Conservation (phyloP, 352 stramenopile species). For the Globisporangium canariense region DNA sequence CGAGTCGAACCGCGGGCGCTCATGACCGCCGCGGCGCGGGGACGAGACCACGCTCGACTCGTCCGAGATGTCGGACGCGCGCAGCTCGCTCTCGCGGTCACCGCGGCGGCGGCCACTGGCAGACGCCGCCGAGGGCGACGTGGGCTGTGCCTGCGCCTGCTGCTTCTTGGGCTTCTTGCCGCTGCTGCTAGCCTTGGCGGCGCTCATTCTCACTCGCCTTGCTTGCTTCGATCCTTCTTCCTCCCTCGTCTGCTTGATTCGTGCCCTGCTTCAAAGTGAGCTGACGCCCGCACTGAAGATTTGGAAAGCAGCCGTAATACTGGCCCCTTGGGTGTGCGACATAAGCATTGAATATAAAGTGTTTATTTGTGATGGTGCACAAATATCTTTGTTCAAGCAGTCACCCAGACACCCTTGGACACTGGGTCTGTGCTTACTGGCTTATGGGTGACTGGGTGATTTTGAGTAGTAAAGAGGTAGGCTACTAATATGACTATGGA, state of each 20-base stretch:
- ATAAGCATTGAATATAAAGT: too few species aligned
- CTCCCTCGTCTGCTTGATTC: too few species aligned
- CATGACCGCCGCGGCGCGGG: slow-evolving; percentile 31
- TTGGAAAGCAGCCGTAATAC: background rate
- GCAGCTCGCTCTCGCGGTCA: slow-evolving; percentile 4
- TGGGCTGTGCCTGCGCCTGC: background rate
- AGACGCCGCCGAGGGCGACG: slow-evolving; percentile 12
- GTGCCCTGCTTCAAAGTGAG: slow-evolving; percentile 1
- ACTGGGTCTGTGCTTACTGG: too few species aligned
- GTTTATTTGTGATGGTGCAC: too few species aligned
- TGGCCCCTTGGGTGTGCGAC: too few species aligned
- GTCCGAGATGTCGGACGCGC: slow-evolving; percentile 35
- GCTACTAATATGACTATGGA: too few species aligned
- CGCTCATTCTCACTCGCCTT: slow-evolving; percentile 8
- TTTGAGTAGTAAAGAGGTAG: too few species aligned
- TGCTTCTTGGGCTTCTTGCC: background rate
- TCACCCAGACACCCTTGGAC: too few species aligned
- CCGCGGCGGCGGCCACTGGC: background rate
- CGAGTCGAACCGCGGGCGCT: slow-evolving; percentile 78
- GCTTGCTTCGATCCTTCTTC: too few species aligned
- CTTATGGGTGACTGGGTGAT: too few species aligned
- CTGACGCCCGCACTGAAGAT: slow-evolving; percentile 5
- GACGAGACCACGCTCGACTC: slow-evolving; percentile 55
- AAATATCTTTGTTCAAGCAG: too few species aligned
- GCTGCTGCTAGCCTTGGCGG: background rate